Evolutionary conservation across 495 filamentous ascomycete genomes (phyloP), one percentile per base, ranked within the genome.

Genomic region (Penicilliopsis zonata): DNA sequence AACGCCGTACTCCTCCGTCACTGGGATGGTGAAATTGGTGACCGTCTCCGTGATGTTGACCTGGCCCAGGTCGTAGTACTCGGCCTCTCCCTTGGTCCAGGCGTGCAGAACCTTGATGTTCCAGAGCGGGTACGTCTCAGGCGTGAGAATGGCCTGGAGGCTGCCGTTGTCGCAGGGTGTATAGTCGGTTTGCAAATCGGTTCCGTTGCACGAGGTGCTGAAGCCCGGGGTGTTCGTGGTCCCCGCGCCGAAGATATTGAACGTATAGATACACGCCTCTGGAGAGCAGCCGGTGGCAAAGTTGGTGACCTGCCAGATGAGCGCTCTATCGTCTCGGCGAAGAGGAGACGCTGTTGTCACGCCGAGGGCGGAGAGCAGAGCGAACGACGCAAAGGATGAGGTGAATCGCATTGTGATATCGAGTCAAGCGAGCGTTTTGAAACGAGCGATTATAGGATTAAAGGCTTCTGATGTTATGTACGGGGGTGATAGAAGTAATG

Each of bases 141-240:
- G 34, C 2, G 27, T 35, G 30, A 64, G 39, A 3, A 35, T 40
- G 0, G 60, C 44, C 3, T 40, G 42, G 31, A 63, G 40, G 17
- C 43, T 39, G 13, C 33, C 33, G 40, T 59, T 35, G 19, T 43
- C 37, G 34, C 59, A 63, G 21, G 20, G 9, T 14, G 35, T 36
- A 31, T 47, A 40, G 12, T 47, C 51, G 1, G 35, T 28, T 17
- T 55, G 34, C 18, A 19, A 28, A 8, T 44, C 41, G n/a, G 38
- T 40, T n/a, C 59, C 57, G 19, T 47, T 42, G 47, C 61, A 65
- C 35, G 46, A 44, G 18, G 59, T 59, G 31, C 49, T 49, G 49
- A 65, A 65, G 15, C 44, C 48, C n/a, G 61, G 61, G 1, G 53
- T 54, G 31, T 56, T 51, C 3, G 28, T 13, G 20, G 48, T 47